phyloP scores from a whole-genome alignment of 768 basidiomycete genomes.

The Auriscalpium microsporum region DNA sequence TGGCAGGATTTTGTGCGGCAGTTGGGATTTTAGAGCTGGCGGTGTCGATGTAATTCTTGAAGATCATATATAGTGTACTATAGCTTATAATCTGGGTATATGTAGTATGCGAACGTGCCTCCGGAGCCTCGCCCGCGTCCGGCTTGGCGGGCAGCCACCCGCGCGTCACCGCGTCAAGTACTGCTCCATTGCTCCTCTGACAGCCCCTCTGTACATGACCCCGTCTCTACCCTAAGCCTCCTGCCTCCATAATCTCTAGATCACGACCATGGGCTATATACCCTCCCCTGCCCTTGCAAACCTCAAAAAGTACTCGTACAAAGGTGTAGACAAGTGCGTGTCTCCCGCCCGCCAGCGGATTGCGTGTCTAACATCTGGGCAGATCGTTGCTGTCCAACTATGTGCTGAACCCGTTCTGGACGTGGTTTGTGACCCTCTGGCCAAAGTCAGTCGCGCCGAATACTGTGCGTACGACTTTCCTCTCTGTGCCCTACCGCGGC shows the following conservation, averaged over 20 bases:
- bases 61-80: neutral
- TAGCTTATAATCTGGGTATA: too few species aligned
- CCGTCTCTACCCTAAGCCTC: too few species aligned
- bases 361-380: neutral
- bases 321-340: slow-evolving; percentile 70
- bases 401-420: slow-evolving; percentile 83
- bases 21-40: slow-evolving; percentile 38
- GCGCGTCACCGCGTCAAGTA: too few species aligned
- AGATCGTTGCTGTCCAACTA: slow-evolving; percentile 74
- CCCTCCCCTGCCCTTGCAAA: slow-evolving; percentile 61
- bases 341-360: neutral
- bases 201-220: too few species aligned
- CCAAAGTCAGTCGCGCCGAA: slow-evolving; percentile 83
- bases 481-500: neutral
- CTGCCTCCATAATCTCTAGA: too few species aligned
- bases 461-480: slow-evolving; percentile 44
- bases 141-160: too few species aligned
- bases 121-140: too few species aligned
- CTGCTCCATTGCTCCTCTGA: too few species aligned
- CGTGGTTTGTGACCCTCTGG: slow-evolving; percentile 84
- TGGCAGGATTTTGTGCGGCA: slow-evolving; percentile 68
- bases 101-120: too few species aligned
- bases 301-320: slow-evolving; percentile 71
- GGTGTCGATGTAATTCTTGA: neutral
- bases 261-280: slow-evolving; percentile 49